Evolutionary conservation across 1,284 basidiomycete genomes (phyloP), one percentile per base, ranked within the genome.

Genomic region (Moniliella sp.): DNA sequence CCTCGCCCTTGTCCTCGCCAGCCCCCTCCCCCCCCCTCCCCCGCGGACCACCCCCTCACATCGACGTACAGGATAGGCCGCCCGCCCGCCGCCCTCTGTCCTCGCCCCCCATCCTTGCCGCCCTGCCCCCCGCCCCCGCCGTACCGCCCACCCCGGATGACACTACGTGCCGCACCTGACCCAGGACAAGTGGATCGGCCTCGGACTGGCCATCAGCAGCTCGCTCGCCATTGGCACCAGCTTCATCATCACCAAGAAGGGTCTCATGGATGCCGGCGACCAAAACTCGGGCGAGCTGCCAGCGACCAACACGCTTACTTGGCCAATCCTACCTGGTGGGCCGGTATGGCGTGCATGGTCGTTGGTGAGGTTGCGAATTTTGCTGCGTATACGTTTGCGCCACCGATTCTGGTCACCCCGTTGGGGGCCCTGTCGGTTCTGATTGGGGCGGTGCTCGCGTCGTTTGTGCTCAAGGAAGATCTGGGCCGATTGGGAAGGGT

Each of bases 321-420:
- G 32, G 73, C 69, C 47, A 97, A 83, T 66, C 80, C 83, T 18
- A 77, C 88, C 50, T 97, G 91, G 88, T 97, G 88, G 91, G 77
- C 78, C 3, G 88, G 88, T 28, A 91, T 94, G 69, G 68, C 73
- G 18, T 88, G 80, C 11, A 71, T 58, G 56, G 48, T 58, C 30
- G 53, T 58, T 18, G 56, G 56, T 28, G 56, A 53, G 25, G 25
- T 91, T 36, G 86, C 83, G 47, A 97, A 97, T 66, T 97, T 97
- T 64, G 83, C 88, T 4, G 91, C 91, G 3, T 97, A 97, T 62
- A 82, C 83, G 0, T 97, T 94, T 55, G 88, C 88, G 0, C 88
- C 88, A 34, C 83, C 88, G 43, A 91, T 94, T 50, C 69, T 97
- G 33, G 84, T 97, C 25, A 94, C 88, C 1, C 88, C 88, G 4